phyloP scores from a whole-genome alignment of 2,329 filamentous ascomycete species.

The Alternaria sp. region DNA sequence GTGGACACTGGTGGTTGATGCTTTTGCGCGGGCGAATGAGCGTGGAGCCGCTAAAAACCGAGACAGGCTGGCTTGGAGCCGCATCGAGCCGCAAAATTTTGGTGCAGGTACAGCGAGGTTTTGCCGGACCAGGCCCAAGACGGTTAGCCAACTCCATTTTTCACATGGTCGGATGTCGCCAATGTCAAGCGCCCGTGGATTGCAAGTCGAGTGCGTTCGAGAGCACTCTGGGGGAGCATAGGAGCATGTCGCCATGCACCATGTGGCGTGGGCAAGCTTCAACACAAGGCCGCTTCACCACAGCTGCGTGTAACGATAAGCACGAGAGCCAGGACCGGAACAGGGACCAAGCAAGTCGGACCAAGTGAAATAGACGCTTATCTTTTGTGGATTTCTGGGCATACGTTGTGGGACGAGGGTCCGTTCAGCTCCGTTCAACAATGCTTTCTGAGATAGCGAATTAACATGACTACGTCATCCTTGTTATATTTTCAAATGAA shows the following conservation, averaged over 20 bases:
- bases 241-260: not conserved
- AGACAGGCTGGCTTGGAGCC: slow-evolving; percentile 11
- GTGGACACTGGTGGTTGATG: slow-evolving; percentile 9
- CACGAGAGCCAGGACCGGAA: slow-evolving; percentile 4
- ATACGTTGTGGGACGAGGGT: slow-evolving; percentile 11
- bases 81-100: slow-evolving; percentile 13
- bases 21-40: slow-evolving; percentile 6
- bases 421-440: slow-evolving; percentile 11
- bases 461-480: slow-evolving; percentile 7
- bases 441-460: slow-evolving; percentile 9
- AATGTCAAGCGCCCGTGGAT: slow-evolving; percentile 4
- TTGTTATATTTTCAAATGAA: not conserved
- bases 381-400: slow-evolving; percentile 17
- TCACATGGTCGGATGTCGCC: slow-evolving; percentile 8
- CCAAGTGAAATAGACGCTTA: slow-evolving; percentile 16
- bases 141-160: slow-evolving; percentile 5
- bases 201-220: slow-evolving; percentile 9
- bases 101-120: slow-evolving; percentile 14
- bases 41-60: slow-evolving; percentile 13
- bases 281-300: slow-evolving; percentile 1
- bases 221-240: slow-evolving; percentile 8
- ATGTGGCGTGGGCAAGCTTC: slow-evolving; percentile 9
- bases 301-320: slow-evolving; percentile 5
- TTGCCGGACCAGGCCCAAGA: slow-evolving; percentile 4
- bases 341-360: slow-evolving; percentile 8